Base-by-base conservation (phyloP, 75 land plant genomes). In the Adiantum capillusveneris region DNA sequence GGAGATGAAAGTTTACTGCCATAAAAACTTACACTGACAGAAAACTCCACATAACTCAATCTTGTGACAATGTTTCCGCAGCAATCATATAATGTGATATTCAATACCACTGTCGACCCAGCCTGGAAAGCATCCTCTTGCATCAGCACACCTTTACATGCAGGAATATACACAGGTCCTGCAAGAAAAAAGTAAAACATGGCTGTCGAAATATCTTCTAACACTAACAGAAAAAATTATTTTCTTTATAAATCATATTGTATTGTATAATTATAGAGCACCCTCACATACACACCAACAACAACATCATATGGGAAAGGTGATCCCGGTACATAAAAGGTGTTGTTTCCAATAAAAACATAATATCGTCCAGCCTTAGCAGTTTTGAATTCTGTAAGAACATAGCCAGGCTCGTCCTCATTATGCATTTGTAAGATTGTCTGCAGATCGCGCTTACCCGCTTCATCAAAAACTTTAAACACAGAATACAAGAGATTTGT, bases 301-400 rank as follows among this genome's bases (percentile, higher is more conserved):
- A 48, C 18, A 9, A 48, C 51, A 48, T 48, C 51, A 48, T 48
- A 48, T 16, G 51, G 20, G 20, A 48, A 48, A 48, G 51, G 51
- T 48, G 51, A 48, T 19, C 51, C 51, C 5, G 51, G 51, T 19
- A 48, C 51, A 48, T 11, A 48, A 48, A 48, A 48, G 13, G 51
- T 48, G 9, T 48, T 18, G 18, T 48, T 48, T 9, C 51, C 51
- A 18, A 48, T 48, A 18, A 48, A 48, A 9, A 48, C 9, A 18
- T 48, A 48, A 48, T 11, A 19, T 5, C 51, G 51, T 6, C 51
- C 51, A 48, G 51, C 51, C 51, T 48, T 48, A 11, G 51, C 51
- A 48, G 51, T 48, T 20, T 19, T 48, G 20, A 48, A 48, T 20
- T 48, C 51, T 16, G 6, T 11, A 18, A 48, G 9, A 48, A 9